Evolutionary conservation across 805 yeast genomes (phyloP).

Genomic region (Torulaspora maleeae): DNA sequence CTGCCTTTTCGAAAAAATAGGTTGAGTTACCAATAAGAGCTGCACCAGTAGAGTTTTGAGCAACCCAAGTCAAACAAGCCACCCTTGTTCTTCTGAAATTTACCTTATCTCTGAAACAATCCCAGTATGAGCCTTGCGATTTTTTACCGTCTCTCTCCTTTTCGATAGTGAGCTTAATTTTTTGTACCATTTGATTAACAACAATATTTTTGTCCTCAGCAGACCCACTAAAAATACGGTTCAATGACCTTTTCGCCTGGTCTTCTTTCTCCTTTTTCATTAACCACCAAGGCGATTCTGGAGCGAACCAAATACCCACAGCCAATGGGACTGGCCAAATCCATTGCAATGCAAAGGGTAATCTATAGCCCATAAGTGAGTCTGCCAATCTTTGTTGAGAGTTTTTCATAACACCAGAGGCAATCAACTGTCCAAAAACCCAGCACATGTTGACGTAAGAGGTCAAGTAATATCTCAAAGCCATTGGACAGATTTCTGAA

Average conservation of each 20-base stretch:
- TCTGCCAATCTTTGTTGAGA: slow-evolving; percentile 20
- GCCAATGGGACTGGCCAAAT: slow-evolving; percentile 50
- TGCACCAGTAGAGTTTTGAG: slow-evolving; percentile 45
- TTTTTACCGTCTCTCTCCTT: slow-evolving; percentile 23
- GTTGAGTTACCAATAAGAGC: slow-evolving; percentile 47
- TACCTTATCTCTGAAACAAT: slow-evolving; percentile 44
- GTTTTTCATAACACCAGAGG: slow-evolving; percentile 47
- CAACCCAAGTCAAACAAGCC: slow-evolving; percentile 42
- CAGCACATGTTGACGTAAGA: too few relatives aligned
- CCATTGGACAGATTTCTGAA: too few relatives aligned
- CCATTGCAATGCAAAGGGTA: slow-evolving; percentile 61
- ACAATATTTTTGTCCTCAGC: slow-evolving; percentile 34
- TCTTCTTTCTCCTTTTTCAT: slow-evolving; percentile 39
- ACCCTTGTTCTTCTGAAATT: slow-evolving; percentile 50
- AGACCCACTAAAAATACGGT: slow-evolving; percentile 36
- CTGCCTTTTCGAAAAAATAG: slow-evolving; percentile 49
- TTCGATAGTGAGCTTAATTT: slow-evolving; percentile 44
- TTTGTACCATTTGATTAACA: slow-evolving; percentile 40
- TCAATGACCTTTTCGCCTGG: slow-evolving; percentile 42
- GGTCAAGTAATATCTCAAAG: too few relatives aligned
- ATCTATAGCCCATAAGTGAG: slow-evolving; percentile 42
- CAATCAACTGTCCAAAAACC: too few relatives aligned
- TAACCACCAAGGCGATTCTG: slow-evolving; percentile 58
- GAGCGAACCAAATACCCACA: slow-evolving; percentile 42
- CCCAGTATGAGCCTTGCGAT: slow-evolving; percentile 21